A percentile compares a stretch with the other conserved stretches of the same genome.
Conservation (phyloP, 164 flowering plant genomes). For the Echeveria elegans region DNA sequence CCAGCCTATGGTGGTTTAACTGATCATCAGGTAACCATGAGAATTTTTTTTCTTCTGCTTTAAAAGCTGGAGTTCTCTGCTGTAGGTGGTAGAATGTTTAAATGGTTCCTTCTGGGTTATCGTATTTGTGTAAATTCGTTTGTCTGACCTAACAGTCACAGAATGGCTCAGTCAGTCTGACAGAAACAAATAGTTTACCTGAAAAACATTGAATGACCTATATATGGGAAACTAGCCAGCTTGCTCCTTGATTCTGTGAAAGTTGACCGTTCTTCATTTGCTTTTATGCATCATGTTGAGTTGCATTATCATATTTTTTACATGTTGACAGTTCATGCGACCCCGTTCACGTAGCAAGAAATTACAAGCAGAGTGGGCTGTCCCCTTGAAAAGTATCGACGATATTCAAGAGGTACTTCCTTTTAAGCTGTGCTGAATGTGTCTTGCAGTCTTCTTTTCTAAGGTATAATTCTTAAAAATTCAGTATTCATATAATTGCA, state of each 20-base stretch:
- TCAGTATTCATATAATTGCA: neutral
- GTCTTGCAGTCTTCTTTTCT: neutral
- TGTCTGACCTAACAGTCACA: too few relatives aligned
- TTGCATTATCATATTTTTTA: neutral
- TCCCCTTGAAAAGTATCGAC: constrained; percentile 56
- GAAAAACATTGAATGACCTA: too few relatives aligned
- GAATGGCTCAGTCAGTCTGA: too few relatives aligned
- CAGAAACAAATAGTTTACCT: too few relatives aligned
- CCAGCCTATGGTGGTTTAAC: constrained; percentile 80
- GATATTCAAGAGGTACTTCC: constrained; percentile 65
- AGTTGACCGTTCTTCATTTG: neutral
- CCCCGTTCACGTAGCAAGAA: constrained; percentile 88
- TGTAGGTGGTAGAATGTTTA: neutral
- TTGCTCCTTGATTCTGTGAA: too few relatives aligned
- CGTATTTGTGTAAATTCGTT: too few relatives aligned
- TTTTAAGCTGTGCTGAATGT: neutral
- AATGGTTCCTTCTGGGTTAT: neutral
- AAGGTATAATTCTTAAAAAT: neutral
- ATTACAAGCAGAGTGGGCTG: constrained; percentile 84
- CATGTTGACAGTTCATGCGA: constrained; percentile 69
- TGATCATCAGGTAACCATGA: constrained; percentile 63
- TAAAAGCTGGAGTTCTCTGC: neutral
- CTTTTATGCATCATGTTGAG: neutral
- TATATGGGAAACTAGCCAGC: too few relatives aligned
- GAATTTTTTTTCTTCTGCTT: neutral